Percentiles rank a stretch among this genome's conserved stretches.
phyloP scores from a whole-genome alignment of 192 early-diverging fungal genomes.

The Chytriomyces sp. region DNA sequence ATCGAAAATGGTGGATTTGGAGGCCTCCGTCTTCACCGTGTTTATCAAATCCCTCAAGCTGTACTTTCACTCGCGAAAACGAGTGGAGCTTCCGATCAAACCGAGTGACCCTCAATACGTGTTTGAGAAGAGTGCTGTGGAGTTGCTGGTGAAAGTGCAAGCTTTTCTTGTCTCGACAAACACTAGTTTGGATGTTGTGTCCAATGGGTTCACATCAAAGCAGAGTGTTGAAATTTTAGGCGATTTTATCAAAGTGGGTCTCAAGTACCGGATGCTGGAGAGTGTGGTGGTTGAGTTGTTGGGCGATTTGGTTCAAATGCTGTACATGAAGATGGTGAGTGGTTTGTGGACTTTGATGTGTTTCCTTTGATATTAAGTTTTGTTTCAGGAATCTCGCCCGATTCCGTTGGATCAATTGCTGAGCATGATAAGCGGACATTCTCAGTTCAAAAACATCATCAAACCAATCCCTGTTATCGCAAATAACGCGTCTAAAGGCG shows the following conservation, averaged over 20 bases:
- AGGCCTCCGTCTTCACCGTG: neutral
- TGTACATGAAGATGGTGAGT: conserved; percentile 21
- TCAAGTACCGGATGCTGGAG: conserved; percentile 41
- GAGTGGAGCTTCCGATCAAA: conserved; percentile 17
- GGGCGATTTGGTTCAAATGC: neutral
- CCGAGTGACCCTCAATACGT: neutral
- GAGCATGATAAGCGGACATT: conserved; percentile 50
- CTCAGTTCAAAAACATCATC: conserved; percentile 43
- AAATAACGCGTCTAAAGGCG: neutral
- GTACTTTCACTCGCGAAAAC: conserved; percentile 17
- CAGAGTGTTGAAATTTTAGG: neutral
- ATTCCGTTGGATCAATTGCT: conserved; percentile 42
- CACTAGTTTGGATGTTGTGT: neutral
- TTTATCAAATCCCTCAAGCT: conserved; percentile 2
- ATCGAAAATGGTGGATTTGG: neutral
- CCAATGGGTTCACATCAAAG: neutral
- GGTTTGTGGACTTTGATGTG: conserved; percentile 7
- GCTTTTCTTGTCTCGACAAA: neutral
- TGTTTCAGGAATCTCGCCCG: conserved; percentile 12
- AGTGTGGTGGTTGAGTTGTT: conserved; percentile 24
- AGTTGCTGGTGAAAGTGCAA: conserved; percentile 24
- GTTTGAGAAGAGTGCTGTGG: conserved; percentile 6
- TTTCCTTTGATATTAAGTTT: conserved; percentile 11
- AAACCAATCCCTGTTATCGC: conserved; percentile 25
- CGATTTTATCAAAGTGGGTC: conserved; percentile 31